These are phyloP conservation scores for Viola odorata DNA, from an alignment of 345 rosid genomes.

Conservation along the genomic window DNA sequence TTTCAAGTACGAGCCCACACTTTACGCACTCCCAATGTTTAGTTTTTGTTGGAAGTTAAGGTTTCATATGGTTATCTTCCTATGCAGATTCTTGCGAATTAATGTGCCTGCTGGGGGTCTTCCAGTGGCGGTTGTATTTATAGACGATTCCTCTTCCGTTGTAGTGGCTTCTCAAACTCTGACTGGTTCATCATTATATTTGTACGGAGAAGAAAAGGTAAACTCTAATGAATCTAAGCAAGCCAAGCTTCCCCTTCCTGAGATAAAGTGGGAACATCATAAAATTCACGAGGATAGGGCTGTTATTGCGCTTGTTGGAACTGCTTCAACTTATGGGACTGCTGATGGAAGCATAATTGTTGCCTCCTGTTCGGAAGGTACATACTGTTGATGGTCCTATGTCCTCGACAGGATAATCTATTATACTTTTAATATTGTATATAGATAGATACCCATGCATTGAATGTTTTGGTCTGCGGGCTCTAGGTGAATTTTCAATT, in stretches of 20 bases:
- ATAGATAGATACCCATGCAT: neutral
- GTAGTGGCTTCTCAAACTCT: conserved; percentile 64
- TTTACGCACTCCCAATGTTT: neutral
- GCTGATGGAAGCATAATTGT: conserved; percentile 79
- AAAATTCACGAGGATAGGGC: conserved; percentile 59
- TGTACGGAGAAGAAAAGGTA: conserved; percentile 85
- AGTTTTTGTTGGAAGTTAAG: neutral
- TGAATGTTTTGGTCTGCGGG: neutral
- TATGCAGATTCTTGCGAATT: conserved; percentile 65
- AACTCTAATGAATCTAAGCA: conserved; percentile 47
- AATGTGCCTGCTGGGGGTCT: conserved; percentile 85
- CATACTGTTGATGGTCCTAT: neutral
- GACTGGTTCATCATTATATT: conserved; percentile 64
- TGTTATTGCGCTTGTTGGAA: conserved; percentile 61
- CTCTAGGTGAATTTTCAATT: no score
- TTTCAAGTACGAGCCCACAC: conserved; percentile 57
- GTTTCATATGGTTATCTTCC: conserved; percentile 3
- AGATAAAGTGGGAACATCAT: conserved; percentile 80
- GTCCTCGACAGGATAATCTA: neutral
- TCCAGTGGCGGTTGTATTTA: conserved; percentile 69
- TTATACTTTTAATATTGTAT: neutral
- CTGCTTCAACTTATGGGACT: conserved; percentile 77
- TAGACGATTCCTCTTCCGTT: conserved; percentile 71
- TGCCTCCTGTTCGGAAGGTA: conserved; percentile 95
- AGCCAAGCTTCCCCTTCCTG: conserved; percentile 74